A percentile compares a stretch with the other conserved stretches of the same genome.
phyloP scores from a whole-genome alignment of 495 filamentous ascomycete species.

The Penicillium maclennaniae region DNA sequence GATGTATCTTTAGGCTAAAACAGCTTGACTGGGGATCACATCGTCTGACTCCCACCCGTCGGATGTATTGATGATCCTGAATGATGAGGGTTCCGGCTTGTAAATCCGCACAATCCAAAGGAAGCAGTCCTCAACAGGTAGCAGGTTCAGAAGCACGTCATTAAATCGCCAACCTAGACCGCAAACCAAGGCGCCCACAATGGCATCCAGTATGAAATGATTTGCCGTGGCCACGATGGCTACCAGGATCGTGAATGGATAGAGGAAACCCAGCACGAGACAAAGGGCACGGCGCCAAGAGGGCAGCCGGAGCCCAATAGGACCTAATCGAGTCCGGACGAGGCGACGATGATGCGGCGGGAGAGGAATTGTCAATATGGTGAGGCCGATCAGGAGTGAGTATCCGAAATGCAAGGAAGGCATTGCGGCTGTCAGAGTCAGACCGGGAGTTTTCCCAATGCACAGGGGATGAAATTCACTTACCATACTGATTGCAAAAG shows the following conservation, averaged over 20 bases:
- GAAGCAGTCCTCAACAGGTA: conserved; percentile 63
- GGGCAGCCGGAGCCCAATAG: conserved; percentile 26
- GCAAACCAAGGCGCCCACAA: conserved; percentile 60
- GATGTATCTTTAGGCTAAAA: neutral
- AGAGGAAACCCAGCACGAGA: conserved; percentile 53
- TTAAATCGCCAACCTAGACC: conserved; percentile 57
- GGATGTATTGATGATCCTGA: conserved; percentile 1
- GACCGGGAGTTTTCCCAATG: neutral
- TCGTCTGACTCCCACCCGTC: conserved; percentile 22
- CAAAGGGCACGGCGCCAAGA: conserved; percentile 46
- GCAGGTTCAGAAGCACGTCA: conserved; percentile 53
- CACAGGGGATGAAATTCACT: conserved; percentile 7
- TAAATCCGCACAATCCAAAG: conserved; percentile 59
- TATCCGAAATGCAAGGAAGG: conserved; percentile 79
- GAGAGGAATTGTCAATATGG: conserved; percentile 55
- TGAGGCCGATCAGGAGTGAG: conserved; percentile 69
- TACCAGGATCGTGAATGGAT: conserved; percentile 60
- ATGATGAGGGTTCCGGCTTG: conserved; percentile 47
- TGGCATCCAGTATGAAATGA: conserved; percentile 68
- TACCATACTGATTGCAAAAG: conserved; percentile 64
- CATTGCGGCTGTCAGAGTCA: conserved; percentile 58
- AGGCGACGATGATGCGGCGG: conserved; percentile 31
- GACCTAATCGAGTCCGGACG: conserved; percentile 17
- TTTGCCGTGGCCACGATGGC: conserved; percentile 73
- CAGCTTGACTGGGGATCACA: conserved; percentile 9